These are phyloP conservation scores for Hemileccinum impolitum DNA, from an alignment of 768 basidiomycete species.

Conservation along the genomic window DNA sequence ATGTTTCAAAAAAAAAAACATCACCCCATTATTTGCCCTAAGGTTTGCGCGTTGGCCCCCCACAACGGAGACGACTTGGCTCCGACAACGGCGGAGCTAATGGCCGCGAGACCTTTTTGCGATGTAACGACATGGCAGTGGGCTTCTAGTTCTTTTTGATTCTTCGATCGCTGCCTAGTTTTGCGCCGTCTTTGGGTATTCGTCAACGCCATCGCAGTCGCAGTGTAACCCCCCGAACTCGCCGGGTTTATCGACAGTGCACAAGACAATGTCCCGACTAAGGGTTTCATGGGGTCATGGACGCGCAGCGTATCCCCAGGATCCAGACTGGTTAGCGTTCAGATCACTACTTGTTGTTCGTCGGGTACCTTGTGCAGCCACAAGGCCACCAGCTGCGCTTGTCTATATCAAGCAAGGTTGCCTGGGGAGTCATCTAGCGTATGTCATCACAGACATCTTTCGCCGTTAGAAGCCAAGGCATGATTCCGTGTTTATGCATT, in stretches of 20 bases:
- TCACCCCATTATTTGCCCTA: too few species aligned
- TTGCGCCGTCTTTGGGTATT: background rate
- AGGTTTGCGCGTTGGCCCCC: too few species aligned
- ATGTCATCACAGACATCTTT: background rate
- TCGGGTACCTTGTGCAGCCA: background rate
- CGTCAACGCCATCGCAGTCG: background rate
- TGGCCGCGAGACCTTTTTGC: background rate
- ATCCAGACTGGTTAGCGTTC: background rate
- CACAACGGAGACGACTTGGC: background rate
- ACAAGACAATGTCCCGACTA: background rate
- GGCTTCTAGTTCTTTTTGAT: background rate
- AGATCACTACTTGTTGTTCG: too few species aligned
- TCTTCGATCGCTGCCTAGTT: background rate
- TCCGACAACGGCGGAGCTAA: background rate
- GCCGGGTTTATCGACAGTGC: background rate
- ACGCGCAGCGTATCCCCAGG: background rate
- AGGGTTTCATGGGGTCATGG: background rate
- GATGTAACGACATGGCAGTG: background rate
- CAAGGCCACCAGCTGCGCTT: too few species aligned
- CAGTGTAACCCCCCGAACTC: background rate
- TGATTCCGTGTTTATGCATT: conserved; percentile 1
- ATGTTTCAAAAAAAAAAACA: background rate
- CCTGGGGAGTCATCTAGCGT: background rate
- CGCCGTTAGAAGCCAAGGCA: background rate
- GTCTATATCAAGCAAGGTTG: background rate